phyloP scores from a whole-genome alignment of 2,329 filamentous ascomycete genomes.

The Cercospora zeina region DNA sequence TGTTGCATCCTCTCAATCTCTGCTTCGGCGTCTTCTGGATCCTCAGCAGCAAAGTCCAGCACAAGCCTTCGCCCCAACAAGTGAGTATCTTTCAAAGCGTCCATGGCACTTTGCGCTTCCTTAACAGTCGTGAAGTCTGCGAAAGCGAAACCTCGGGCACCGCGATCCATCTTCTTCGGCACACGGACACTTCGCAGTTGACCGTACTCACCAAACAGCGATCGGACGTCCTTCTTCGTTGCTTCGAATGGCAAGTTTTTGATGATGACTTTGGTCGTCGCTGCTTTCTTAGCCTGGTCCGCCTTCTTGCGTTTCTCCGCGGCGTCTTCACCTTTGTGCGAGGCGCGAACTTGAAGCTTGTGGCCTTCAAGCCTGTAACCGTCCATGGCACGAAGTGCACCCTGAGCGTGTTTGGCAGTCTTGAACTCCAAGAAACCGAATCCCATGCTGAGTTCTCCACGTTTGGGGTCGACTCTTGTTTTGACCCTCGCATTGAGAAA shows the following conservation, averaged over 20 bases:
- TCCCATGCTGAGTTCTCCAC: constrained; percentile 90
- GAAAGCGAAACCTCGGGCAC: constrained; percentile 91
- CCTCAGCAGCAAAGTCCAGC: constrained; percentile 85
- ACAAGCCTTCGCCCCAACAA: constrained; percentile 85
- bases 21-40: constrained; percentile 87
- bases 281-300: constrained; percentile 77
- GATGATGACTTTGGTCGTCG: constrained; percentile 90
- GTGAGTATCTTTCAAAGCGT: constrained; percentile 88
- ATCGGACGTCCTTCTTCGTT: constrained; percentile 85
- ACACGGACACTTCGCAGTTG: constrained; percentile 89
- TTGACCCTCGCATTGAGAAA: constrained; percentile 89
- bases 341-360: constrained; percentile 78
- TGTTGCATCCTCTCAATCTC: constrained; percentile 96
- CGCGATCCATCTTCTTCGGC: constrained; percentile 90
- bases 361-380: constrained; percentile 85
- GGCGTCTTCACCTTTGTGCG: constrained; percentile 82
- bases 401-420: constrained; percentile 72
- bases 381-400: constrained; percentile 82
- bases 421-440: constrained; percentile 94
- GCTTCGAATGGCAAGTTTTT: constrained; percentile 98
- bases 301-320: constrained; percentile 82
- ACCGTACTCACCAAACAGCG: constrained; percentile 85
- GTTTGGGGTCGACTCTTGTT: constrained; percentile 90
- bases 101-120: constrained; percentile 88
- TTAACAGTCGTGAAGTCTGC: constrained; percentile 89